Evolutionary conservation across 768 basidiomycete species (phyloP).

Genomic region (Sporobolomyces pararoseus): DNA sequence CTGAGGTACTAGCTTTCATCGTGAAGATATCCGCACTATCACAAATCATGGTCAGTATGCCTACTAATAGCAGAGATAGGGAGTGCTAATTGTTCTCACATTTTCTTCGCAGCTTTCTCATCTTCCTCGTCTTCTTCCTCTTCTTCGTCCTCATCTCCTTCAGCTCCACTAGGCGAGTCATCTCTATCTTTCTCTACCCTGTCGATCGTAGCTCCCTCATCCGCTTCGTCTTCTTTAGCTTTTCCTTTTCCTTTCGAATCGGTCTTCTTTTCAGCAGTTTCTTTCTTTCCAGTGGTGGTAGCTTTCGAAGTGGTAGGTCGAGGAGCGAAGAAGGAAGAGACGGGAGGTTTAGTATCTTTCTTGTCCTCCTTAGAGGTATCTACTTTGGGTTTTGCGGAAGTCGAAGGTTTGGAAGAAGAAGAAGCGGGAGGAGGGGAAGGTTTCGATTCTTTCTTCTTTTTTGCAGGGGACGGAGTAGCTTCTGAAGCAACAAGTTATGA

Average conservation of each 20-base stretch:
- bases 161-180: conserved; percentile 10
- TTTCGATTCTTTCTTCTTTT: conserved; percentile 20
- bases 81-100: conserved; percentile 32
- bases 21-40: conserved; percentile 41
- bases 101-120: conserved; percentile 29
- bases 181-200: conserved; percentile 12
- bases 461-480: conserved; percentile 4
- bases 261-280: background rate
- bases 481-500: background rate
- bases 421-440: background rate
- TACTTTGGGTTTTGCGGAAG: background rate
- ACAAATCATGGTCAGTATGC: background rate
- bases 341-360: conserved; percentile 10
- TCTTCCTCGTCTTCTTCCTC: conserved; percentile 35
- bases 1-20: conserved; percentile 1
- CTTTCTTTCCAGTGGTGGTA: background rate
- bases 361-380: background rate
- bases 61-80: background rate
- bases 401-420: conserved; percentile 4
- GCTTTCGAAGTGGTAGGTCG: conserved; percentile 11
- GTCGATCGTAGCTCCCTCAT: background rate
- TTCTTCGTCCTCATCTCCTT: conserved; percentile 32
- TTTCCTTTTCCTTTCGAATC: conserved; percentile 29
- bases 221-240: background rate
- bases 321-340: conserved; percentile 29